phyloP scores from a whole-genome alignment of 2,329 filamentous ascomycete species.

The Monilinia aucupariae region DNA sequence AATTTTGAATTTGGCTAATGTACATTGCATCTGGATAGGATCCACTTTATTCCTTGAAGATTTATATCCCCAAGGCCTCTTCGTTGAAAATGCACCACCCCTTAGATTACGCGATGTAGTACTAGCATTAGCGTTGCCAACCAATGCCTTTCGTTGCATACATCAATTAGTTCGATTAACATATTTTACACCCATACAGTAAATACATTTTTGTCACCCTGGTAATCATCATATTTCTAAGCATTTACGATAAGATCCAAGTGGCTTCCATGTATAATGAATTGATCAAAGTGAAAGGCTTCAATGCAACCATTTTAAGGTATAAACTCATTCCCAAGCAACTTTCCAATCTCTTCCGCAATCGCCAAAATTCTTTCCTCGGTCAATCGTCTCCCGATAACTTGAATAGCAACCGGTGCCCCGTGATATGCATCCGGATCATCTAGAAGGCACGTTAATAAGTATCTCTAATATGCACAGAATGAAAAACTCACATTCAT shows the following conservation, averaged over 20 bases:
- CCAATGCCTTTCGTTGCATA: too few relatives aligned
- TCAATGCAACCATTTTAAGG: slow-evolving; percentile 8
- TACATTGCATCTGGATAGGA: too few relatives aligned
- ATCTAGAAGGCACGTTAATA: slow-evolving; percentile 23
- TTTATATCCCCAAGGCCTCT: too few relatives aligned
- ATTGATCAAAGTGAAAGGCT: background rate
- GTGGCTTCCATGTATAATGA: background rate
- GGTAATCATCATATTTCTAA: background rate
- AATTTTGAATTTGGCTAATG: too few relatives aligned
- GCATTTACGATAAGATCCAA: background rate
- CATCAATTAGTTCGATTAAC: too few relatives aligned
- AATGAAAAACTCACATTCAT: slow-evolving; percentile 26
- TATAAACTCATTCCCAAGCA: slow-evolving; percentile 34
- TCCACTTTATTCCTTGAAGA: too few relatives aligned
- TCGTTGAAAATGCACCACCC: too few relatives aligned
- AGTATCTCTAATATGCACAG: background rate
- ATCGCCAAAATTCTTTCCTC: slow-evolving; percentile 35
- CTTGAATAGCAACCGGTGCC: slow-evolving; percentile 30
- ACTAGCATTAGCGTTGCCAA: too few relatives aligned
- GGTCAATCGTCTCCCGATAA: slow-evolving; percentile 28
- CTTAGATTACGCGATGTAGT: too few relatives aligned
- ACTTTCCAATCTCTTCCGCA: slow-evolving; percentile 35
- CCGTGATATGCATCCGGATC: slow-evolving; percentile 30
- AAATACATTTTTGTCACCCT: too few relatives aligned
- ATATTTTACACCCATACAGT: too few relatives aligned